Evolutionary conservation across 306 rosid genomes (phyloP).

Genomic region (Chamaecrista fasciculata): DNA sequence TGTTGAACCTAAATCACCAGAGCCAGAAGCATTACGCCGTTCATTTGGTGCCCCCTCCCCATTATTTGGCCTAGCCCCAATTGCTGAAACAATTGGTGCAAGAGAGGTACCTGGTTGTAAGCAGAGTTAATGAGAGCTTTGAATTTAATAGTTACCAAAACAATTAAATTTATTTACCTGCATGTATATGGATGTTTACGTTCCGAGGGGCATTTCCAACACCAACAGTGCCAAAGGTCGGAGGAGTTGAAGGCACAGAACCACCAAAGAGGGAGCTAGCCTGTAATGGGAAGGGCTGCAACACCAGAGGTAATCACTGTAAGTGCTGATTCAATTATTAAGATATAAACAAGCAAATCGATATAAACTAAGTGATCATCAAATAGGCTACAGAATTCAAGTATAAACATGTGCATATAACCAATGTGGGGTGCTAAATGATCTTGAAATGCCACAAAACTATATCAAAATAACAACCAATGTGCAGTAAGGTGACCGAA

Average conservation of each 20-base stretch:
- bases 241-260: slow-evolving; percentile 64
- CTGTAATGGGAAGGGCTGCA: slow-evolving; percentile 95
- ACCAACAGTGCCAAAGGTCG: slow-evolving; percentile 68
- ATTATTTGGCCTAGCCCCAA: slow-evolving; percentile 71
- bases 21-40: slow-evolving; percentile 47
- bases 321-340: slow-evolving; percentile 9
- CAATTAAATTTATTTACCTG: slow-evolving; percentile 53
- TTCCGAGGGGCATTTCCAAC: slow-evolving; percentile 86
- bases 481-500: background rate
- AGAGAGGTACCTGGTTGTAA: slow-evolving; percentile 47
- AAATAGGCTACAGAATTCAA: slow-evolving; percentile 4
- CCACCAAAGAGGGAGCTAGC: slow-evolving; percentile 71
- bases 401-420: slow-evolving; percentile 3
- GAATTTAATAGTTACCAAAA: background rate
- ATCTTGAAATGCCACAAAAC: background rate
- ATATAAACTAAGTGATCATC: slow-evolving; percentile 7
- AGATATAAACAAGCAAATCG: background rate
- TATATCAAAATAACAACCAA: background rate
- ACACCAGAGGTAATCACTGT: slow-evolving; percentile 20
- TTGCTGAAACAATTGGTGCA: slow-evolving; percentile 58
- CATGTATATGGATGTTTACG: slow-evolving; percentile 92
- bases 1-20: slow-evolving; percentile 60
- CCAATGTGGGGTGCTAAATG: background rate
- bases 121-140: slow-evolving; percentile 31
- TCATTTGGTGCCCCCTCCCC: slow-evolving; percentile 69